A percentile compares a stretch with the other conserved stretches of the same genome.
Conservation (phyloP, 2,329 filamentous ascomycete genomes). For the Cladosporium phlei region DNA sequence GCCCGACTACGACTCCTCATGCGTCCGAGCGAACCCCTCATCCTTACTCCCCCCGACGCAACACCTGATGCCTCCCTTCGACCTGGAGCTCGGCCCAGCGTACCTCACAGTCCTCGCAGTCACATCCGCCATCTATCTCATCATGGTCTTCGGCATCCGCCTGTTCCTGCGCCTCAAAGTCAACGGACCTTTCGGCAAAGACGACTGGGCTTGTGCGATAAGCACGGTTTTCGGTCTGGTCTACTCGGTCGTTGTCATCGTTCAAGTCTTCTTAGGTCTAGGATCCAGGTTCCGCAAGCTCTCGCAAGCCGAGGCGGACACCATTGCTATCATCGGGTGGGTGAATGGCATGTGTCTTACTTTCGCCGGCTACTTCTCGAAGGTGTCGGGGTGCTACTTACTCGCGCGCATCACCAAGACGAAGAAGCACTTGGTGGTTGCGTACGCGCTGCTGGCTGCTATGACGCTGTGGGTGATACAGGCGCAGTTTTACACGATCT, state of each 20-base stretch:
- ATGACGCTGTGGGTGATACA: constrained; percentile 19
- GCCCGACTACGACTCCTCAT: constrained; percentile 7
- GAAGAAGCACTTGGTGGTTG: constrained; percentile 18
- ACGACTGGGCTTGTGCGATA: constrained; percentile 24
- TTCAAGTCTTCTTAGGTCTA: constrained; percentile 22
- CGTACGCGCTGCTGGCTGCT: constrained; percentile 17
- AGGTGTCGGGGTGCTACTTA: constrained; percentile 25
- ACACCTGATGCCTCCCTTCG: constrained; percentile 19
- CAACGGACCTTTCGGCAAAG: constrained; percentile 28
- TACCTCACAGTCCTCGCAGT: constrained; percentile 22
- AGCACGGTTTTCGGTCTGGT: constrained; percentile 23
- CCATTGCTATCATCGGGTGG: constrained; percentile 19
- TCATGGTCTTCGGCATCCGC: constrained; percentile 24
- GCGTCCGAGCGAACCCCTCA: constrained; percentile 14
- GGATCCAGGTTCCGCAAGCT: constrained; percentile 15
- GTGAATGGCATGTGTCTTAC: constrained; percentile 19
- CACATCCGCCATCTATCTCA: constrained; percentile 23
- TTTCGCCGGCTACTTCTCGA: constrained; percentile 18
- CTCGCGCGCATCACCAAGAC: constrained; percentile 24
- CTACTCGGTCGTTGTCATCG: constrained; percentile 19
- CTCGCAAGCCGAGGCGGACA: constrained; percentile 1
- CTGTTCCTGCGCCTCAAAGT: constrained; percentile 26
- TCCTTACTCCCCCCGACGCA: not conserved
- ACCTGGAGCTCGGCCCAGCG: constrained; percentile 19
- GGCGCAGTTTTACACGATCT: constrained; percentile 16